These are phyloP conservation scores for Eucalyptus sp. DNA, from an alignment of 345 rosid genomes.

Conservation along the genomic window DNA sequence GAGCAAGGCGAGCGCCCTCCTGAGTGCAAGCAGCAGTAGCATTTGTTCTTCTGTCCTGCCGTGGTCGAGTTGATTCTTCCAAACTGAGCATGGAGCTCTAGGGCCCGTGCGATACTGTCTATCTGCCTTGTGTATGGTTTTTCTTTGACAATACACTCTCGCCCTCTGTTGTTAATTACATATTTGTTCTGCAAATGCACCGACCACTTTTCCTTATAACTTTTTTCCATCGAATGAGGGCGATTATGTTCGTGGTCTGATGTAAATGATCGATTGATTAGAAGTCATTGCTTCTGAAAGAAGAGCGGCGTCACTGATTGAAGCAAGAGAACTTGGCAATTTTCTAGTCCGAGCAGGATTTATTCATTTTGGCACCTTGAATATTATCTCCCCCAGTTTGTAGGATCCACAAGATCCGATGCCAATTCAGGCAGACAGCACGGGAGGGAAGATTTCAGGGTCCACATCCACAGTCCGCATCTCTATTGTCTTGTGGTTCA, in stretches of 20 bases:
- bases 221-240: not conserved
- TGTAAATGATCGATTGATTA: not conserved
- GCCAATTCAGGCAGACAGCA: not conserved
- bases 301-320: not conserved
- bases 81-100: not conserved
- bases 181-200: not conserved
- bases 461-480: not conserved
- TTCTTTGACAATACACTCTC: not conserved
- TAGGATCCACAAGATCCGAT: not conserved
- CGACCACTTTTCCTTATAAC: not conserved
- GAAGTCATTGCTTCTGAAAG: not conserved
- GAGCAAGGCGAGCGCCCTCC: conserved; percentile 81
- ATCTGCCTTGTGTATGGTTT: not conserved
- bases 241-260: not conserved
- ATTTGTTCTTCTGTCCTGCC: not conserved
- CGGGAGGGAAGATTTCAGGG: not conserved
- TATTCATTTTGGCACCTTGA: not conserved
- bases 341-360: not conserved
- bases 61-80: not conserved
- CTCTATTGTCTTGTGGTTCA: not conserved
- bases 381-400: not conserved
- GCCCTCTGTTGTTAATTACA: not conserved
- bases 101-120: not conserved
- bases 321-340: not conserved
- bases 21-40: conserved; percentile 92